Base-by-base conservation (phyloP, 2,329 filamentous ascomycete genomes). In the Nemania abortiva region DNA sequence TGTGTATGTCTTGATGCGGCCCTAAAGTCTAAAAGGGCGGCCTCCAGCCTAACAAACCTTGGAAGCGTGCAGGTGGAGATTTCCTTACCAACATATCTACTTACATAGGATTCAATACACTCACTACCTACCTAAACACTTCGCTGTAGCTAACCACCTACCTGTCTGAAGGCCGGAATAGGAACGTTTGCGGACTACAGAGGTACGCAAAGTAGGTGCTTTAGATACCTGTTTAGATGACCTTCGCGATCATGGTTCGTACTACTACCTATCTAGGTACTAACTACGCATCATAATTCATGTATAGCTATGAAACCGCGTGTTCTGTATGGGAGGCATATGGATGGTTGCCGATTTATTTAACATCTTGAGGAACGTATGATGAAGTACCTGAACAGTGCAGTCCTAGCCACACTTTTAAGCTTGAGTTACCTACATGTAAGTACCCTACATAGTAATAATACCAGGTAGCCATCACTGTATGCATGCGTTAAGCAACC, bases 11-110 rank as follows among this genome's bases (percentile, higher is more conserved):
- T 65, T 65, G 56, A 56, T 65, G 54, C 53, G 27, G 50, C 22
- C 50, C 42, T 55, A 39, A 68, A 70, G 64, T 70, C 37, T 64
- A 65, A 70, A 67, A 49, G 60, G 50, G 39, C 49, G 50, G 60
- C 63, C 50, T 42, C 54, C 42, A 53, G 39, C 39, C 39, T 42
- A 42, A 42, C 15, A 42, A 59, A 66, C 62, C 62, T 57, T 65
- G 31, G 52, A 29, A 52, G 42, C 2, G 63, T 31, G 54, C 20
- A 42, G 50, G 55, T 52, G 49, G 55, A 55, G 56, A 34, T 49
- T 54, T 34, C 45, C 54, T 49, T 9, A 59, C 47, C 47, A 61
- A 42, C 42, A 42, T 42, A 42, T 37, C 37, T 37, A 45, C 45
- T 7, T n/a, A 31, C 49, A 39, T 37, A 24, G 42, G 2, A 31